Percentiles rank a stretch among this genome's conserved stretches.
phyloP scores from a whole-genome alignment of 2,329 filamentous ascomycete genomes.

The Colletotrichum liaoningense region DNA sequence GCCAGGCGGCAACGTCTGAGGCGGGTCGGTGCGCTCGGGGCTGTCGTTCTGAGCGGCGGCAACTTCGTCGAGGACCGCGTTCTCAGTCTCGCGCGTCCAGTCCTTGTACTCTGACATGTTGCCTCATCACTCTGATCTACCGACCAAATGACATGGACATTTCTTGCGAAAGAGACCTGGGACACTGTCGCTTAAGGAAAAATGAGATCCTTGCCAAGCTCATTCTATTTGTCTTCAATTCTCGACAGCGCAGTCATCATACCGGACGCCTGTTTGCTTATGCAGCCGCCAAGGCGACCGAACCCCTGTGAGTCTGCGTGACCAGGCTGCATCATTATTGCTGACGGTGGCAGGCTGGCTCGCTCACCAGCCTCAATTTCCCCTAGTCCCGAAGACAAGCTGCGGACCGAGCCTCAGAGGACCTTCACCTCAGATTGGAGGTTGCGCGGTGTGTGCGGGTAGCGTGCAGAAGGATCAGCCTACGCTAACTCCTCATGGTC shows the following conservation, averaged over 20 bases:
- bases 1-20: background rate
- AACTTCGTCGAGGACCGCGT: conserved; percentile 12
- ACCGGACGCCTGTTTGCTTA: conserved; percentile 7
- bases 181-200: background rate
- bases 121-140: background rate
- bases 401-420: conserved; percentile 6
- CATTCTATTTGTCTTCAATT: background rate
- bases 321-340: conserved; percentile 12
- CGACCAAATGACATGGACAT: background rate
- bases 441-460: background rate
- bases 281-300: conserved; percentile 2
- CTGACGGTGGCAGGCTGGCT: background rate
- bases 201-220: too few species aligned
- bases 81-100: conserved; percentile 24
- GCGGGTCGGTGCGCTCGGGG: background rate
- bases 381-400: background rate
- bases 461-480: conserved; percentile 8
- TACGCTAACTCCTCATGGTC: conserved; percentile 7
- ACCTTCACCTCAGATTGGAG: background rate
- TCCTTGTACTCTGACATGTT: conserved; percentile 5
- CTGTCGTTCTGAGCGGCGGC: conserved; percentile 10
- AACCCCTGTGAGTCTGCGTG: conserved; percentile 1
- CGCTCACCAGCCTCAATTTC: background rate
- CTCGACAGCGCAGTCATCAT: conserved; percentile 9
- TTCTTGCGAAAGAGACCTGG: background rate